Evolutionary conservation across 139 green algal genomes (phyloP).

Genomic region (Volvox reticuliferus): DNA sequence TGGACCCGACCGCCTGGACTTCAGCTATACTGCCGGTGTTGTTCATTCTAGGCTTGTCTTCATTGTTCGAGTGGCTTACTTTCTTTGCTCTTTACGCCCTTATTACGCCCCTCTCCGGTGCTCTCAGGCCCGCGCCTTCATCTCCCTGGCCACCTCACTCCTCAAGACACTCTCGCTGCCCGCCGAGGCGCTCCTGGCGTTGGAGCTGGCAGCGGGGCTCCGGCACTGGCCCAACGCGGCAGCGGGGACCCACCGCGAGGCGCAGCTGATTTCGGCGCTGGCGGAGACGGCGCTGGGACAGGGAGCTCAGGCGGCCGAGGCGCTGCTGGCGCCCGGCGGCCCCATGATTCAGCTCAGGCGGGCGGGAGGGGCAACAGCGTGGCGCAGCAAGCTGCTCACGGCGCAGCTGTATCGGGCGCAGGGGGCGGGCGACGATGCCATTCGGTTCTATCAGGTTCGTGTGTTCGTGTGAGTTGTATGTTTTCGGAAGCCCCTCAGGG

Average conservation of each 20-base stretch:
- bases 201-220: constrained; percentile 25
- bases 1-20: too few species aligned
- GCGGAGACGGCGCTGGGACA: constrained; percentile 2
- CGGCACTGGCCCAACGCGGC: background rate
- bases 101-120: background rate
- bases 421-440: constrained; percentile 12
- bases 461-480: too few species aligned
- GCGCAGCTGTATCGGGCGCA: constrained; percentile 7
- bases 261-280: constrained; percentile 17
- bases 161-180: constrained; percentile 27
- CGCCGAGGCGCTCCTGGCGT: constrained; percentile 11
- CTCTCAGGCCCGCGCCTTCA: constrained; percentile 33
- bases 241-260: background rate
- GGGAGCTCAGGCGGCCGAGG: background rate
- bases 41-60: too few species aligned
- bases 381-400: constrained; percentile 12
- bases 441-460: constrained; percentile 35
- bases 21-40: too few species aligned
- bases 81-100: background rate
- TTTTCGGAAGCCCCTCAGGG: too few species aligned
- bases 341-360: constrained; percentile 14
- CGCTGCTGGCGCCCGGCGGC: constrained; percentile 17
- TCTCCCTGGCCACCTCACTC: constrained; percentile 16
- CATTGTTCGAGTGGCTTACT: too few species aligned
- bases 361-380: background rate